Conservation (phyloP, 768 basidiomycete genomes). For the Leucocoprinus leucothites region DNA sequence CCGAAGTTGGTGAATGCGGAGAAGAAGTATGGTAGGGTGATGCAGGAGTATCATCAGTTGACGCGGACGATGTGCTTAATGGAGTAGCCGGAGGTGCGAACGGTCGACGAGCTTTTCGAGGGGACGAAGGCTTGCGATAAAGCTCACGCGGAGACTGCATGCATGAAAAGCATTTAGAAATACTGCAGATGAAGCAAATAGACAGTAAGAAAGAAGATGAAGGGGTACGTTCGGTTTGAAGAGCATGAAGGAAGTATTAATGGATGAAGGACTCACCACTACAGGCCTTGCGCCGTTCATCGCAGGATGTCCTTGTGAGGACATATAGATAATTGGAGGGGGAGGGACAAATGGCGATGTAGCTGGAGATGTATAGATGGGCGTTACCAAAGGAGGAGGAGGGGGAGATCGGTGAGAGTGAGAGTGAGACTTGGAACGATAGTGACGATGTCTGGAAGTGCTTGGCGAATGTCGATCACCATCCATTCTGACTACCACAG, state of each 20-base stretch:
- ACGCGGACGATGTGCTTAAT: neutral
- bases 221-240: conserved; percentile 1
- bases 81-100: conserved; percentile 9
- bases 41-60: neutral
- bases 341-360: conserved; percentile 20
- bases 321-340: conserved; percentile 22
- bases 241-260: conserved; percentile 3
- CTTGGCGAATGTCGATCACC: neutral
- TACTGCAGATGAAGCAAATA: neutral
- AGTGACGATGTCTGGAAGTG: neutral
- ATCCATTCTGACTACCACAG: neutral
- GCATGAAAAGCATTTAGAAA: conserved; percentile 8
- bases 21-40: conserved; percentile 1
- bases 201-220: conserved; percentile 3
- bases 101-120: conserved; percentile 1
- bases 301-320: conserved; percentile 21
- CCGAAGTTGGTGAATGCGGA: conserved; percentile 1
- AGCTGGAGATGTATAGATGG: conserved; percentile 15
- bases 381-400: conserved; percentile 9
- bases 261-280: conserved; percentile 21
- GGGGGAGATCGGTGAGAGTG: conserved; percentile 8
- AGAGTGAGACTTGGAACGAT: conserved; percentile 8
- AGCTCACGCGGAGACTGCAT: conserved; percentile 9
- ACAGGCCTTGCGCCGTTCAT: conserved; percentile 15
- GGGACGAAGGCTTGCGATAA: neutral